Percentiles rank a stretch among this genome's conserved stretches.
Conservation (phyloP, 164 flowering plant genomes). For the Chimonanthus salicifolius region DNA sequence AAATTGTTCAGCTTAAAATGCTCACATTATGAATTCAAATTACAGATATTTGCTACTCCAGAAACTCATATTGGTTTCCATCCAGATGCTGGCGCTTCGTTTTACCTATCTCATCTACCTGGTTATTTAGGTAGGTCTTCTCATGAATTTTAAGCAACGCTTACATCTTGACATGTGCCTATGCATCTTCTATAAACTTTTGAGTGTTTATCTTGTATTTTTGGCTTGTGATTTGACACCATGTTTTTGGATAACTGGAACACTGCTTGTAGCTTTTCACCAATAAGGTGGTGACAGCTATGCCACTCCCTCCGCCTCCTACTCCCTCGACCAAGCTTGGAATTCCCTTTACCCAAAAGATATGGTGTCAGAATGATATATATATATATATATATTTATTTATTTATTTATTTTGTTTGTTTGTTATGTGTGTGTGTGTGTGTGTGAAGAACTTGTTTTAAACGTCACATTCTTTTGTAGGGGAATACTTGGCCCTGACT, state of each 20-base stretch:
- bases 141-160: not conserved
- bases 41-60: constrained; percentile 69
- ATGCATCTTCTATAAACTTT: not conserved
- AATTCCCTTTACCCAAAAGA: no score
- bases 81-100: constrained; percentile 94
- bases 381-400: no score
- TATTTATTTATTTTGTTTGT: no score
- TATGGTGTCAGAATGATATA: no score
- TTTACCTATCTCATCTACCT: constrained; percentile 75
- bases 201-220: not conserved
- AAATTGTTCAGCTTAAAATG: not conserved
- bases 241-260: no score
- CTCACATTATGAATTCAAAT: constrained; percentile 5
- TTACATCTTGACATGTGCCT: not conserved
- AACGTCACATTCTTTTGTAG: constrained; percentile 29
- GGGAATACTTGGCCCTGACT: constrained; percentile 90
- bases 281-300: no score
- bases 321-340: no score
- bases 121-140: constrained; percentile 63
- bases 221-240: no score
- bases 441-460: not conserved
- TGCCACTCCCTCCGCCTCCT: no score
- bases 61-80: constrained; percentile 88
- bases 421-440: not conserved
- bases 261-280: no score